A percentile compares a stretch with the other conserved stretches of the same genome.
Conservation (phyloP, 352 stramenopile species). For the Phytophthora lateralis region DNA sequence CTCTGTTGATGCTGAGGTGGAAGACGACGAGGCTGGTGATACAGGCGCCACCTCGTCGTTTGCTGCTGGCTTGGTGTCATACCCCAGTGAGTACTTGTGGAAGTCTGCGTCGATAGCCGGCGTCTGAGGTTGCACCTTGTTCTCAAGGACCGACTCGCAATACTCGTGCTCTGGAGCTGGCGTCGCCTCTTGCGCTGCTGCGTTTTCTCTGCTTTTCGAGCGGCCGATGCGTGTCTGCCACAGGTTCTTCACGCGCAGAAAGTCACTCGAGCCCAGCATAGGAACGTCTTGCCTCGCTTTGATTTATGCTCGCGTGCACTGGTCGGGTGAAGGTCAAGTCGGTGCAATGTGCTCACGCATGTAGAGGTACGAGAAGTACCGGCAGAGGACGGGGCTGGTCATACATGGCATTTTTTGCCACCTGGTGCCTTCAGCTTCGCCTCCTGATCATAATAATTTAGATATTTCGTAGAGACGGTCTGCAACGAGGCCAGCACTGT, state of each 20-base stretch:
- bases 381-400: slow-evolving; percentile 29
- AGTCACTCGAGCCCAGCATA: slow-evolving; percentile 27
- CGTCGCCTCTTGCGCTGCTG: slow-evolving; percentile 5
- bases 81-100: slow-evolving; percentile 15
- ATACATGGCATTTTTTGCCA: slow-evolving; percentile 28
- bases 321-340: neutral
- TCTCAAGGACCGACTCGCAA: slow-evolving; percentile 10
- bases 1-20: slow-evolving; percentile 27
- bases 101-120: slow-evolving; percentile 39
- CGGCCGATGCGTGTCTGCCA: slow-evolving; percentile 66
- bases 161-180: slow-evolving; percentile 9
- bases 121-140: slow-evolving; percentile 12
- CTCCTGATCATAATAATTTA: neutral
- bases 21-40: slow-evolving; percentile 29
- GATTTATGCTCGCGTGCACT: slow-evolving; percentile 8
- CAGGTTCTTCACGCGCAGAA: slow-evolving; percentile 56
- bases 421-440: slow-evolving; percentile 25
- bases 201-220: slow-evolving; percentile 33
- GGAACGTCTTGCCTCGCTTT: neutral
- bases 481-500: too few species aligned
- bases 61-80: slow-evolving; percentile 7
- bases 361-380: slow-evolving; percentile 34
- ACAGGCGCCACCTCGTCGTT: slow-evolving; percentile 7
- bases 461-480: neutral
- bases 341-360: slow-evolving; percentile 10